These are phyloP conservation scores for Hymenoscyphus fructigenus DNA, from an alignment of 2,329 filamentous ascomycete genomes.

Conservation along the genomic window DNA sequence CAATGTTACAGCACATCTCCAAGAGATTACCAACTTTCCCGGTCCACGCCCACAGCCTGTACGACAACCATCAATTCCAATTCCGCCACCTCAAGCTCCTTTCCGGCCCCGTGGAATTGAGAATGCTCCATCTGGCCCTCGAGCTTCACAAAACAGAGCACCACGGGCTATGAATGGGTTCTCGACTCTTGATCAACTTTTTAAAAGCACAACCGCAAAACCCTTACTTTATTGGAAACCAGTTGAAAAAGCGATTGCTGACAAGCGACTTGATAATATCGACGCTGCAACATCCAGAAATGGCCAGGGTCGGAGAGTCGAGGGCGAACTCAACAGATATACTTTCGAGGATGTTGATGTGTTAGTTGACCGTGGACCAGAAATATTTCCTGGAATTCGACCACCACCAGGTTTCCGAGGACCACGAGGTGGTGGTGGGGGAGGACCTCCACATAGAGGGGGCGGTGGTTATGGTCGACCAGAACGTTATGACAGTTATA, in stretches of 20 bases:
- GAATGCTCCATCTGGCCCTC: slow-evolving; percentile 37
- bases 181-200: slow-evolving; percentile 52
- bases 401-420: slow-evolving; percentile 47
- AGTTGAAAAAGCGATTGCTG: slow-evolving; percentile 62
- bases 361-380: slow-evolving; percentile 71
- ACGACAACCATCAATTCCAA: slow-evolving; percentile 27
- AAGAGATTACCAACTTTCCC: slow-evolving; percentile 42
- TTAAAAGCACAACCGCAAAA: slow-evolving; percentile 58
- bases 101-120: slow-evolving; percentile 30
- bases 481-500: slow-evolving; percentile 18
- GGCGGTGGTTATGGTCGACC: slow-evolving; percentile 8
- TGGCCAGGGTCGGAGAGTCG: slow-evolving; percentile 38
- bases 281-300: slow-evolving; percentile 44
- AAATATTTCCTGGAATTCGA: slow-evolving; percentile 65
- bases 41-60: slow-evolving; percentile 26
- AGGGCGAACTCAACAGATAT: slow-evolving; percentile 57
- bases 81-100: slow-evolving; percentile 38
- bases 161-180: slow-evolving; percentile 35
- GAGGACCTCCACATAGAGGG: background rate
- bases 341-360: slow-evolving; percentile 66
- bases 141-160: slow-evolving; percentile 28
- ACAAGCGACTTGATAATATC: slow-evolving; percentile 62
- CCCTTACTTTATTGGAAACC: slow-evolving; percentile 65
- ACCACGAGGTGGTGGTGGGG: slow-evolving; percentile 25
- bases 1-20: slow-evolving; percentile 54